A percentile compares a stretch with the other conserved stretches of the same genome.
phyloP scores from a whole-genome alignment of 2,329 filamentous ascomycete genomes.

The Cordyceps javanica region DNA sequence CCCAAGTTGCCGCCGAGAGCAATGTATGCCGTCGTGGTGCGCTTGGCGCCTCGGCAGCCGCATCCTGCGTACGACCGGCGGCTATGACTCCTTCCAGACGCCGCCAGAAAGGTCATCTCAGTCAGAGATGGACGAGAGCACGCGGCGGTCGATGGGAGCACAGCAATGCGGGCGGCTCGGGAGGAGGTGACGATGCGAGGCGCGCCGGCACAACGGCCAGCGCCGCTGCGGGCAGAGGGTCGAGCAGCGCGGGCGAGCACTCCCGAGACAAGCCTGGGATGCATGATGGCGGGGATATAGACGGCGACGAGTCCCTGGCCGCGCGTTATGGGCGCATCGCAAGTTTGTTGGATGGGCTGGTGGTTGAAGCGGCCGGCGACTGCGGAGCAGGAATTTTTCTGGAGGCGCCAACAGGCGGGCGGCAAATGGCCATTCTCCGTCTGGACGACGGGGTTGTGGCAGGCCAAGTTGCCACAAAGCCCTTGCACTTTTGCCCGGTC shows the following conservation, averaged over 20 bases:
- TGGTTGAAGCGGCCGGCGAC: neutral
- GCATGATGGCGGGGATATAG: neutral
- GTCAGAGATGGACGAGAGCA: neutral
- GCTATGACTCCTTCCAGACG: slow-evolving; percentile 2
- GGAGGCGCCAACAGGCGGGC: neutral
- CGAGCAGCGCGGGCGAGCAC: neutral
- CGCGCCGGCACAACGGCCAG: neutral
- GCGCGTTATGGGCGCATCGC: neutral
- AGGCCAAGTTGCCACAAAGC: neutral
- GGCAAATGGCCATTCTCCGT: neutral
- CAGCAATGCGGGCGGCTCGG: too few relatives aligned
- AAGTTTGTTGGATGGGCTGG: neutral
- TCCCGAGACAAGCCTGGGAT: neutral
- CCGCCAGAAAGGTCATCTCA: neutral
- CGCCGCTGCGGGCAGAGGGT: neutral
- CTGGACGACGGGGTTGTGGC: neutral
- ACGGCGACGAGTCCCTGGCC: neutral
- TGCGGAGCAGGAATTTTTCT: neutral
- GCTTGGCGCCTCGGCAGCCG: slow-evolving; percentile 28
- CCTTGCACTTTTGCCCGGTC: neutral
- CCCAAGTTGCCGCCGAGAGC: slow-evolving; percentile 91
- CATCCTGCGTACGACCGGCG: slow-evolving; percentile 25
- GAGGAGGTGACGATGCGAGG: neutral
- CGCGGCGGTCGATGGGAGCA: neutral
- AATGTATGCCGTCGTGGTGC: slow-evolving; percentile 59